Conservation (phyloP, 257 asterid genomes). For the Nicotiana tomentosiformis region DNA sequence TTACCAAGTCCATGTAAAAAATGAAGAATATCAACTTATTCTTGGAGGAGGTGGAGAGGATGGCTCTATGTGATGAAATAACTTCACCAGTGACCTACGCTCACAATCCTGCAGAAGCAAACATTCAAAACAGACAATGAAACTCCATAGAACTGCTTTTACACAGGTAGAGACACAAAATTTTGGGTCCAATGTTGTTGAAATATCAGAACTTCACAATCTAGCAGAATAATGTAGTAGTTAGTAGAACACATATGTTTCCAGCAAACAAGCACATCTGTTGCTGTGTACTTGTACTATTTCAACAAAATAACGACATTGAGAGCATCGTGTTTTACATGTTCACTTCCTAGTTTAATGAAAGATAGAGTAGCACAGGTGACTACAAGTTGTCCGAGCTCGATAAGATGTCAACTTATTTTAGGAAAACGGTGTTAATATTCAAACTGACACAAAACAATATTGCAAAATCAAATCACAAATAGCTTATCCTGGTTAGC, state of each 20-base stretch:
- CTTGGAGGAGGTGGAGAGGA: slow-evolving; percentile 14
- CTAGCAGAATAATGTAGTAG: neutral
- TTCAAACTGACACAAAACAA: neutral
- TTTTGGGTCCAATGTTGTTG: neutral
- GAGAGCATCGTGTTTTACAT: neutral
- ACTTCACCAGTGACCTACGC: slow-evolving; percentile 35
- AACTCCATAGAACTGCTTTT: neutral
- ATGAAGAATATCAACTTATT: neutral
- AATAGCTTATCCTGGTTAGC: neutral
- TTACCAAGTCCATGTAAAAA: neutral
- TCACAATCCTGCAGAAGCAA: slow-evolving; percentile 35
- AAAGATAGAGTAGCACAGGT: neutral
- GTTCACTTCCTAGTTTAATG: neutral
- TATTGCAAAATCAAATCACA: neutral
- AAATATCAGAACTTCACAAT: neutral
- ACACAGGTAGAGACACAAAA: neutral
- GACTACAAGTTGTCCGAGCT: neutral
- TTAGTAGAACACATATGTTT: neutral
- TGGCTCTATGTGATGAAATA: slow-evolving; percentile 35
- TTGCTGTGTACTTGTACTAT: neutral
- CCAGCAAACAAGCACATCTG: neutral
- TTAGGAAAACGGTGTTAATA: neutral
- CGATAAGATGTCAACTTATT: neutral
- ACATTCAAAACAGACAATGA: neutral
- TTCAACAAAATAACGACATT: neutral